Evolutionary conservation across 208 protist species (phyloP), one percentile per base, ranked within the genome.

Genomic region (Trypanosoma melophagium): DNA sequence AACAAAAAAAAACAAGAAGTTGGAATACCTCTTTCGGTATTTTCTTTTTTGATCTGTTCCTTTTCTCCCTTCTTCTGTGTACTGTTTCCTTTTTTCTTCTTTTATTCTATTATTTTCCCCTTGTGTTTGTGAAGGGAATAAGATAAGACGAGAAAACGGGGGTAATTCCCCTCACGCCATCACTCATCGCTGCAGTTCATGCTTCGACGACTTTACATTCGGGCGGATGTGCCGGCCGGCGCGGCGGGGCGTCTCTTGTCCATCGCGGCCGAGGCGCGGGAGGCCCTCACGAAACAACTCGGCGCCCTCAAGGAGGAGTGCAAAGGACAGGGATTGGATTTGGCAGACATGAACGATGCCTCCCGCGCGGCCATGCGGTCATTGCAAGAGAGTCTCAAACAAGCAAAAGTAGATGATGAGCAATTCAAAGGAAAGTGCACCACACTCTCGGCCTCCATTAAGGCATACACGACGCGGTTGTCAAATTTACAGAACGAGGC

Each of bases 311-410:
- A 92, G 66, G 87, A 96, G 56, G 89, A 96, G 62, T 88, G 86
- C 72, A 93, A 90, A 58, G 87, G 89, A 8, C 92, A 96, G 35
- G 77, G 80, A 41, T 69, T 96, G 16, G 92, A 96, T 69, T 67
- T 96, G 17, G 86, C 80, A 0, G 92, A 96, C 65, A 96, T 96
- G 92, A 75, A 72, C 16, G 92, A 94, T n/a, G 81, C 92, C 17
- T 84, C 86, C 25, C 86, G 86, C 31, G 75, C 77, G 0, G 87
- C 80, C 7, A 69, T 80, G 21, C 76, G 76, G 19, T 69, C 74
- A 17, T 66, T 96, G 7, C 85, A 93, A 53, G 85, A 95, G 9
- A 74, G 63, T 0, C 47, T 76, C 38, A 79, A 76, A 40, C 80
- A 76, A 40, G 62, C 70, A 16, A 67, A 65, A 0, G 45, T 93